phyloP scores from a whole-genome alignment of 2,329 filamentous ascomycete species.

The Berkeleyomyces basicola region DNA sequence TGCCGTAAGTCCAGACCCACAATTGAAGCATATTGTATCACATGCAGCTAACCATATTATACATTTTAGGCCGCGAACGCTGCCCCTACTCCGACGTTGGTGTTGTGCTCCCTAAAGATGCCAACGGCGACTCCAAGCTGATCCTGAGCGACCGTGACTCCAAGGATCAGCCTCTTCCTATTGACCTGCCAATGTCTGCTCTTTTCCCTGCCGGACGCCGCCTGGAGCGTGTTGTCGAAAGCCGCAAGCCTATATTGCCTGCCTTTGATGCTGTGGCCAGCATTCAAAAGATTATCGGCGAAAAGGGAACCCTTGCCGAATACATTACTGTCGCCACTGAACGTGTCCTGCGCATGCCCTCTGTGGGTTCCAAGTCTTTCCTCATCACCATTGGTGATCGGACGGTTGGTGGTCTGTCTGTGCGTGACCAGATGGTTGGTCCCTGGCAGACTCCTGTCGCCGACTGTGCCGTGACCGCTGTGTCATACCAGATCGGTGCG shows the following conservation, averaged over 20 bases:
- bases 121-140: conserved; percentile 50
- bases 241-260: conserved; percentile 48
- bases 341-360: conserved; percentile 66
- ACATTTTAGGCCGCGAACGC: conserved; percentile 51
- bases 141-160: conserved; percentile 71
- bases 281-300: conserved; percentile 47
- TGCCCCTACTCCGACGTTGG: conserved; percentile 90
- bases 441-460: conserved; percentile 91
- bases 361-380: conserved; percentile 94
- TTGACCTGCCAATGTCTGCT: conserved; percentile 76
- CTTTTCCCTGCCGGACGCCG: conserved; percentile 80
- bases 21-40: neutral
- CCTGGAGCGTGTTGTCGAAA: conserved; percentile 57
- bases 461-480: conserved; percentile 83
- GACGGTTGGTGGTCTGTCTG: conserved; percentile 74
- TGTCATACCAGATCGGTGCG: conserved; percentile 48
- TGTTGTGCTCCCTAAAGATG: conserved; percentile 46
- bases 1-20: conserved; percentile 29
- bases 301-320: conserved; percentile 34
- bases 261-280: conserved; percentile 52
- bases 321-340: conserved; percentile 51
- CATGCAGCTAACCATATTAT: conserved; percentile 11
- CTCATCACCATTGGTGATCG: conserved; percentile 93
- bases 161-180: conserved; percentile 55
- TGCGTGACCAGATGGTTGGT: conserved; percentile 88